Base-by-base conservation (phyloP, 106 monocot species). In the Dioscorea alata region DNA sequence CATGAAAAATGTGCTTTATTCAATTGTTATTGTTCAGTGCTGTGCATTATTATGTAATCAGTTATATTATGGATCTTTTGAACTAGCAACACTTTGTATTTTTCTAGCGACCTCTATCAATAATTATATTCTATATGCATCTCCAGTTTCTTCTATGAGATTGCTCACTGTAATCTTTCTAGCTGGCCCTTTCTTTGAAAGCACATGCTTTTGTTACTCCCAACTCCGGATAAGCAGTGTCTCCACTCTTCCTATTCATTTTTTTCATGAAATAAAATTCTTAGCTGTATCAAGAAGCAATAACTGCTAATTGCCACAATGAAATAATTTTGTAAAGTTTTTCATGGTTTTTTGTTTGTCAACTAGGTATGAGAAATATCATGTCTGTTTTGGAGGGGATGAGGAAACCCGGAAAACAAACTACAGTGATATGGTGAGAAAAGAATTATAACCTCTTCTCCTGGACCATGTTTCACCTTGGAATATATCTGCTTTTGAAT, bases 291-390 rank as follows among this genome's bases (percentile, higher is more conserved):
- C 42, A 8, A 42, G 42, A 10, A 42, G 42, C 5, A 42, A 6
- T 0, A 42, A 6, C 42, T 42, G 6, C 6, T 8, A 42, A 42
- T 8, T 42, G 42, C 42, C 5, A 42, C 6, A 42, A 19, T 54
- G 54, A 8, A 15, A 18, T 54, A 54, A 15, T 54, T 13, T 18
- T 54, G 5, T 18, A 16, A 54, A 54, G 19, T 54, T 16, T 19
- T 54, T 16, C 5, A 54, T 18, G 15, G 54, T 2, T 5, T 54
- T 19, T 54, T 51, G 12, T 51, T 51, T 18, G 1, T 54, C 5
- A 16, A 13, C 54, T 13, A 85, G 84, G 73, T 85, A 85, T 64
- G 84, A 85, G 69, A 80, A 85, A 14, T 85, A 85, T 64, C 84
- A 85, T 77, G 57, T 50, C 35, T 73, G 61, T 51, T 85, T 34